Percentiles rank a stretch among this genome's conserved stretches.
Conservation (phyloP, 306 rosid species). For the Dicorynia guianensis region DNA sequence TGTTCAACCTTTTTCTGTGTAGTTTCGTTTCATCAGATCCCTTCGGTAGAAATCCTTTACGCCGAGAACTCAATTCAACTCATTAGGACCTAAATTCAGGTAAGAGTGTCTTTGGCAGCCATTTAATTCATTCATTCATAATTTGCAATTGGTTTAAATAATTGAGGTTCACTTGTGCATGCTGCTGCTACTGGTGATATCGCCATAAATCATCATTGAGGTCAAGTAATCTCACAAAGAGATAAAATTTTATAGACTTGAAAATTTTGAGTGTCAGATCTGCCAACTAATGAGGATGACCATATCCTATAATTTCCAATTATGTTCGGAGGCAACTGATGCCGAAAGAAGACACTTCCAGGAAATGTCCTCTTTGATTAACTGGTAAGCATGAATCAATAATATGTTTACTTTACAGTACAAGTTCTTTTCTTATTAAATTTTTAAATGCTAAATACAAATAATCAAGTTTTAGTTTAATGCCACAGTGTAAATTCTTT, state of each 20-base stretch:
- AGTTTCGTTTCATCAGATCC: neutral
- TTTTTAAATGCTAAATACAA: neutral
- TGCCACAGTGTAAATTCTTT: neutral
- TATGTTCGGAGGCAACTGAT: neutral
- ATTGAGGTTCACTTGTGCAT: conserved; percentile 8
- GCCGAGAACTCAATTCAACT: neutral
- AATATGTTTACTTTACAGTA: neutral
- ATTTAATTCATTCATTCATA: neutral
- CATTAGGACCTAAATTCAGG: neutral
- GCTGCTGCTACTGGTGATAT: neutral
- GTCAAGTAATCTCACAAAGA: neutral
- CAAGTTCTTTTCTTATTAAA: neutral
- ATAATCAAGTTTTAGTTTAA: neutral
- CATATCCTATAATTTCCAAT: neutral
- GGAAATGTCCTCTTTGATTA: neutral
- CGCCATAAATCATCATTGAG: neutral
- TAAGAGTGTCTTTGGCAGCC: neutral
- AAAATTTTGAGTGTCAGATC: no score
- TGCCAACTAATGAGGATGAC: neutral
- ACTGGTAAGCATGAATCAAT: neutral
- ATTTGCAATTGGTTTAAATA: neutral
- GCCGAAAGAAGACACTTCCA: neutral
- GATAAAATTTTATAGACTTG: no score
- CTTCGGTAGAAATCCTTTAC: neutral
- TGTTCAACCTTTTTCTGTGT: neutral